Base-by-base conservation (phyloP, 306 rosid genomes). In the Sophora flavescens region DNA sequence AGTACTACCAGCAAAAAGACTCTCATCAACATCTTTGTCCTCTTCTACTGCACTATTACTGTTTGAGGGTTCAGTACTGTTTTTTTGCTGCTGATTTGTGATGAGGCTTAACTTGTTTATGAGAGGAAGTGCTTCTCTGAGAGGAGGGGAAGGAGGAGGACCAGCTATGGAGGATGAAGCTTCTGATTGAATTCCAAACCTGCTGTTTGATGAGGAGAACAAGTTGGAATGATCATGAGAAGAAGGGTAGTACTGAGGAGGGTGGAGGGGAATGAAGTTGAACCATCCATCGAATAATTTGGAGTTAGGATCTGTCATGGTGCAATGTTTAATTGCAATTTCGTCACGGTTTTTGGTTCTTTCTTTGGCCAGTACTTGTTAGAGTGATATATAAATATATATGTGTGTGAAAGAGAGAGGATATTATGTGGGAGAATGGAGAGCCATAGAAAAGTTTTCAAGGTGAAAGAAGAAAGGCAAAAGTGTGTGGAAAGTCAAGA, bases 281-380 rank as follows among this genome's bases (percentile, higher is more conserved):
- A 81, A 81, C 87, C 87, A 83, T 57, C 70, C 83, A 73, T 73
- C 76, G 76, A 84, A 84, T 63, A 80, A 36, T 62, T 83, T 84
- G 50, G 89, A 78, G 8, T 82, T 77, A 78, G 93, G 96, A 81
- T 91, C 89, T 65, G 91, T 72, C 96, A 91, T 91, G 47, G 80
- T 76, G 61, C 42, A 70, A 58, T 44, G 50, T 70, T 70, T 62
- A 42, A 36, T 30, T 9, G 28, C 51, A 47, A 30, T 68, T 26
- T 57, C 69, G 16, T 52, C 69, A 57, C 76, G 65, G 56, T 59
- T 66, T 58, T 66, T 58, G 80, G 70, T 75, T 58, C 59, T 38
- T 74, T 80, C 59, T 38, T 74, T 80, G 74, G 78, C 7, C 1
- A 44, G 50, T 35, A 22, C 22, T 22, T 35, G 13, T 15, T 14